A percentile compares a stretch with the other conserved stretches of the same genome.
phyloP scores from a whole-genome alignment of 352 stramenopile genomes.

The Pythium scleroteichum region DNA sequence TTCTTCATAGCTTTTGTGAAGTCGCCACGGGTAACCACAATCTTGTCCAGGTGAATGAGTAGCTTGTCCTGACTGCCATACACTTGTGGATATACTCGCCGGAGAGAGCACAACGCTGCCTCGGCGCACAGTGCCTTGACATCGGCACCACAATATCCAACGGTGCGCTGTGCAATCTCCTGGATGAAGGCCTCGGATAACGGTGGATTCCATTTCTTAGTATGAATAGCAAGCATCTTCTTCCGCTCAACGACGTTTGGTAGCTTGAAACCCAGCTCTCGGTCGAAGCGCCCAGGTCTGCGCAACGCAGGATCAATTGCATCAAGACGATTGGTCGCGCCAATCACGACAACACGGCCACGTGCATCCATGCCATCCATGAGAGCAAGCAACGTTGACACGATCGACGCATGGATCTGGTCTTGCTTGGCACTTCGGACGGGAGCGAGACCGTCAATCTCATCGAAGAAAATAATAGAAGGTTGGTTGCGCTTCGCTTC shows the following conservation, averaged over 20 bases:
- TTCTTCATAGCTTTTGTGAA: slow-evolving; percentile 76
- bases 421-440: slow-evolving; percentile 92
- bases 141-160: slow-evolving; percentile 91
- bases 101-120: slow-evolving; percentile 85
- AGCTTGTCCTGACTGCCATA: slow-evolving; percentile 82
- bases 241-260: slow-evolving; percentile 79
- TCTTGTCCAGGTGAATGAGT: slow-evolving; percentile 66
- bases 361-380: slow-evolving; percentile 91
- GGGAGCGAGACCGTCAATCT: slow-evolving; percentile 92
- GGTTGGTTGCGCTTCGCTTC: slow-evolving; percentile 88
- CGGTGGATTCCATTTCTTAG: slow-evolving; percentile 83
- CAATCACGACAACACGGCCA: slow-evolving; percentile 96
- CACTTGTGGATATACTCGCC: slow-evolving; percentile 86
- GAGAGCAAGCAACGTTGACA: slow-evolving; percentile 91
- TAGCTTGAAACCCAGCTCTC: slow-evolving; percentile 89
- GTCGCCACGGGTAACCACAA: slow-evolving; percentile 73
- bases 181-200: slow-evolving; percentile 59
- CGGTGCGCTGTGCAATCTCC: slow-evolving; percentile 80
- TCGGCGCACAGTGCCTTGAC: slow-evolving; percentile 92
- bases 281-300: slow-evolving; percentile 92
- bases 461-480: slow-evolving; percentile 96
- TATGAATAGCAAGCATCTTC: slow-evolving; percentile 90
- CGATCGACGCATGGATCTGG: slow-evolving; percentile 93
- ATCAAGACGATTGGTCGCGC: slow-evolving; percentile 97
- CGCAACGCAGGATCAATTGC: slow-evolving; percentile 95